Evolutionary conservation across 2,329 filamentous ascomycete genomes (phyloP), one percentile per base, ranked within the genome.

Genomic region (Ascosphaera aggregata): DNA sequence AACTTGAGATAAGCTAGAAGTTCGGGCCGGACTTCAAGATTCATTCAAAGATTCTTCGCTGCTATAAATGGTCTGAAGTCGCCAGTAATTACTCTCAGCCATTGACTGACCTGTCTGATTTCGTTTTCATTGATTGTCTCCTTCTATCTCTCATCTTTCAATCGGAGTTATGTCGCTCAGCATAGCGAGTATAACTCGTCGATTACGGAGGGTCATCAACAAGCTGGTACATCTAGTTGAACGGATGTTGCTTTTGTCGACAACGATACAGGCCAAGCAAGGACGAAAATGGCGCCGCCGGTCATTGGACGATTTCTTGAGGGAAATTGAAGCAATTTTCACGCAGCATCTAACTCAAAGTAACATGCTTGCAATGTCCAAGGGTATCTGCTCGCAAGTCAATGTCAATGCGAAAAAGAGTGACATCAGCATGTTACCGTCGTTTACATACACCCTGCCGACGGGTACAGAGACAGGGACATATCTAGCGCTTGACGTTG

Each of bases 361-460:
- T 34, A 54, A 54, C 35, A 56, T 63, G 57, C 39, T 56, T 35
- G 46, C 48, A 39, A 63, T 64, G 59, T 62, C 61, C 3, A 51
- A 56, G 34, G 53, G 55, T 45, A 58, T 63, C 31, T 57, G 56
- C 19, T 54, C 57, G 18, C 67, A 74, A 46, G 71, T 73, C 46
- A 55, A 57, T 39, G 58, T 64, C 38, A 66, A 65, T 45, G 55
- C 74, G 20, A 61, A 66, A 46, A 56, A 60, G 34, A 71, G 66
- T 51, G 62, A 67, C 18, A 65, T 68, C 42, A 72, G 66, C 54
- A 76, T 76, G 72, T 57, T 76, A 40, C 72, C 72, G 2, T 76
- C 72, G 3, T 74, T 71, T 55, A 72, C 68, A 50, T 63, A 73
- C 49, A 66, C 65, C 22, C 57, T 76, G 4, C 72, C 72, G 1